Evolutionary conservation across 129 eudicot genomes (phyloP).

Genomic region (Flaveria sonorensis): DNA sequence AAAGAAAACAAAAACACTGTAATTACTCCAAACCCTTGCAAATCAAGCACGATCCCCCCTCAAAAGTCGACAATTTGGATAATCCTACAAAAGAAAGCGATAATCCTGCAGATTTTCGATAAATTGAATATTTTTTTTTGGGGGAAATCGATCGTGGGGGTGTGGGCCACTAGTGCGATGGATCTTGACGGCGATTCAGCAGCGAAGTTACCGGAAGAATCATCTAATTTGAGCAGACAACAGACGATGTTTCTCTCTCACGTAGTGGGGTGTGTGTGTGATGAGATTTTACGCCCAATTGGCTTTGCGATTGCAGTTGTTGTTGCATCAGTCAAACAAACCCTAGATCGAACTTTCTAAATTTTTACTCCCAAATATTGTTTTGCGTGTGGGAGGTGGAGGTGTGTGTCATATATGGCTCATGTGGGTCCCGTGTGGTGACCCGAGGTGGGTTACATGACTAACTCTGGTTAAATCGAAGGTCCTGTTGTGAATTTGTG

Average conservation of each 20-base stretch:
- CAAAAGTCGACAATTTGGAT: not conserved
- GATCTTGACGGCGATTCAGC: conserved; percentile 41
- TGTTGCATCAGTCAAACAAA: conserved; percentile 35
- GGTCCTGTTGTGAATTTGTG: not conserved
- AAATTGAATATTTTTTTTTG: conserved; percentile 14
- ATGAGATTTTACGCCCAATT: conserved; percentile 36
- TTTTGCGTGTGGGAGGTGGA: conserved; percentile 18
- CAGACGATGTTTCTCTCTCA: conserved; percentile 33
- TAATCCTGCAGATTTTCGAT: conserved; percentile 25
- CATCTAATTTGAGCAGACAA: conserved; percentile 34
- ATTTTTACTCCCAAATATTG: conserved; percentile 20
- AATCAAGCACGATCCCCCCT: conserved; percentile 15
- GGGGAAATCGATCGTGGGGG: conserved; percentile 19
- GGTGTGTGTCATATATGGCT: not conserved
- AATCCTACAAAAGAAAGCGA: conserved; percentile 18
- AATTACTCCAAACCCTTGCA: conserved; percentile 29
- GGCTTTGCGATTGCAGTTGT: conserved; percentile 11
- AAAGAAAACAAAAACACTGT: conserved; percentile 19
- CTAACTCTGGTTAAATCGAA: conserved; percentile 10
- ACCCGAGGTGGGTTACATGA: conserved; percentile 3
- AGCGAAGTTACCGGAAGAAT: conserved; percentile 50
- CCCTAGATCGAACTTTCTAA: conserved; percentile 37
- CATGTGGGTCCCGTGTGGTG: conserved; percentile 18
- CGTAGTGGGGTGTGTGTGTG: conserved; percentile 34
- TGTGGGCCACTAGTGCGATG: conserved; percentile 43